phyloP scores from a whole-genome alignment of 2,329 filamentous ascomycete species.

The Fusarium guadeloupense region DNA sequence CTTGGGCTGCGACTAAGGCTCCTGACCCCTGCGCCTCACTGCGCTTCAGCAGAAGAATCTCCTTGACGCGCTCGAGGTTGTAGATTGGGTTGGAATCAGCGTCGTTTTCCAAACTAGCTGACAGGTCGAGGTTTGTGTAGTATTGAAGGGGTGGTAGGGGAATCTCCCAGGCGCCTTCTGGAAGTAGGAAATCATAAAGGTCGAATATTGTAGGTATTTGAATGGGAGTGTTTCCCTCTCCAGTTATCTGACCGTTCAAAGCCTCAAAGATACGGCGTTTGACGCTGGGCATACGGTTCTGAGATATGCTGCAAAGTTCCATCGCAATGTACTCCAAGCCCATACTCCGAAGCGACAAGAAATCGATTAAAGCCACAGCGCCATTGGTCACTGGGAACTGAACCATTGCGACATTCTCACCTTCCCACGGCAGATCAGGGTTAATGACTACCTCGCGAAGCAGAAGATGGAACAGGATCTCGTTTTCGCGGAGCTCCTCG shows the following conservation, averaged over 20 bases:
- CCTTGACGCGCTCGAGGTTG: conserved; percentile 74
- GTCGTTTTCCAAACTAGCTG: conserved; percentile 69
- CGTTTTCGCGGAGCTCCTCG: conserved; percentile 79
- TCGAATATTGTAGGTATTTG: conserved; percentile 84
- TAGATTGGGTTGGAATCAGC: conserved; percentile 68
- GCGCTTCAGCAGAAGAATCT: conserved; percentile 76
- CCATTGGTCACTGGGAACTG: conserved; percentile 76
- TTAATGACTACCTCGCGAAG: conserved; percentile 76
- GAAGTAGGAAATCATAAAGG: conserved; percentile 84
- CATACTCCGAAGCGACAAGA: conserved; percentile 78
- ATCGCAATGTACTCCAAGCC: conserved; percentile 86
- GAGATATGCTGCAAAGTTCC: conserved; percentile 81
- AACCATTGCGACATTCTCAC: conserved; percentile 64
- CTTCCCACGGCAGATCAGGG: conserved; percentile 78
- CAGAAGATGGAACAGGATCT: conserved; percentile 82
- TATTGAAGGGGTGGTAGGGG: conserved; percentile 64
- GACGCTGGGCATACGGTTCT: conserved; percentile 73
- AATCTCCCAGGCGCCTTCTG: conserved; percentile 60
- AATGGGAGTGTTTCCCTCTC: conserved; percentile 72
- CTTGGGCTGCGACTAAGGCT: conserved; percentile 59
- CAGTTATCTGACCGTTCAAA: conserved; percentile 78
- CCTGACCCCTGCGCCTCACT: conserved; percentile 66
- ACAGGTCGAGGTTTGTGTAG: conserved; percentile 74
- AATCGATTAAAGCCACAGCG: conserved; percentile 76
- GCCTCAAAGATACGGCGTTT: conserved; percentile 75